Conservation (phyloP, 1,284 basidiomycete species). For the Trichosporon coremiiforme region DNA sequence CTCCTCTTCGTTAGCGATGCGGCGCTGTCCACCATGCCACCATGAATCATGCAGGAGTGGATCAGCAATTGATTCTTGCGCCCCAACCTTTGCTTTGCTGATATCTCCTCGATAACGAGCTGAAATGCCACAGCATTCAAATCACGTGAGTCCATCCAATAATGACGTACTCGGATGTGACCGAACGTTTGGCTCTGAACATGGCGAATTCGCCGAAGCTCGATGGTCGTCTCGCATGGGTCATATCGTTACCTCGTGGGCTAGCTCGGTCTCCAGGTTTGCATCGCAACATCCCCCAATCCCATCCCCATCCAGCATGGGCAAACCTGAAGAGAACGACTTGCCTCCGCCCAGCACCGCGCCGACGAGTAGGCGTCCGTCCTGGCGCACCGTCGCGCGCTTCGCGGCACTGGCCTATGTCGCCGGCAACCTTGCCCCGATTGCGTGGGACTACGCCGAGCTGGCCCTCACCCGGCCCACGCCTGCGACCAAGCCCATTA, state of each 20-base stretch:
- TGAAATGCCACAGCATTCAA: neutral
- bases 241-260: neutral
- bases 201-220: conserved; percentile 12
- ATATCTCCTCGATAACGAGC: neutral
- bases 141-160: neutral
- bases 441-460: neutral
- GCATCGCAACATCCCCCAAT: neutral
- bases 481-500: conserved; percentile 22
- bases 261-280: neutral
- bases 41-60: neutral
- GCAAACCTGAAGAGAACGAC: neutral
- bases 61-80: neutral
- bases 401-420: neutral
- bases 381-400: neutral
- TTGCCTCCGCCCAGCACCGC: neutral
- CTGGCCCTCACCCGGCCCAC: neutral
- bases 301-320: neutral
- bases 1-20: neutral
- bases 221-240: neutral
- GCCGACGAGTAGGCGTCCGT: neutral
- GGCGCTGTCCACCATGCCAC: neutral
- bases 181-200: neutral
- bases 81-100: too few species aligned
- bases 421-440: neutral
- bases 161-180: conserved; percentile 10